Conservation (phyloP, 2,329 filamentous ascomycete species). For the Claviceps cyperi region DNA sequence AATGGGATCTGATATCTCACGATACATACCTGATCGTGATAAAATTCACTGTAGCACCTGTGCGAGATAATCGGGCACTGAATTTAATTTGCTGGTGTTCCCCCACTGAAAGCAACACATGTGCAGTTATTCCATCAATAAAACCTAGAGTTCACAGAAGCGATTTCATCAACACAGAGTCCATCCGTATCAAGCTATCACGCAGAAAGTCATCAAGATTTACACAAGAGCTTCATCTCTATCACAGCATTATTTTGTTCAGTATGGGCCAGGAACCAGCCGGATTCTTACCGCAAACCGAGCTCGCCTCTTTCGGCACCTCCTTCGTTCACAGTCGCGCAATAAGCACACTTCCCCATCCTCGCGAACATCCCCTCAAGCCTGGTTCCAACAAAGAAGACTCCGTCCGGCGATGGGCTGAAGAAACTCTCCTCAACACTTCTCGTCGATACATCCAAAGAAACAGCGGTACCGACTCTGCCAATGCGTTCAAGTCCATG, state of each 20-base stretch:
- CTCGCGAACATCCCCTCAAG: conserved; percentile 34
- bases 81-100: no score
- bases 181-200: no score
- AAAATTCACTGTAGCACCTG: no score
- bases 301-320: conserved; percentile 40
- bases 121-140: no score
- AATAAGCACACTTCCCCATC: conserved; percentile 35
- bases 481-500: conserved; percentile 43
- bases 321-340: conserved; percentile 29
- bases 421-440: conserved; percentile 36
- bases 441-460: conserved; percentile 48
- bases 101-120: no score
- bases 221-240: background rate
- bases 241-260: background rate
- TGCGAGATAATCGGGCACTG: no score
- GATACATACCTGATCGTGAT: no score
- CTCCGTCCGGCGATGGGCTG: conserved; percentile 41
- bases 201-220: no score
- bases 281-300: conserved; percentile 33
- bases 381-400: conserved; percentile 47
- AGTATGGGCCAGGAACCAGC: conserved; percentile 21
- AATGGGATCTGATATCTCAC: no score
- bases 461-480: conserved; percentile 29
- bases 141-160: no score
- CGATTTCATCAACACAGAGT: no score